These are phyloP conservation scores for Vanderwaltozyma polyspora DNA, from an alignment of 805 yeast species.

Conservation along the genomic window DNA sequence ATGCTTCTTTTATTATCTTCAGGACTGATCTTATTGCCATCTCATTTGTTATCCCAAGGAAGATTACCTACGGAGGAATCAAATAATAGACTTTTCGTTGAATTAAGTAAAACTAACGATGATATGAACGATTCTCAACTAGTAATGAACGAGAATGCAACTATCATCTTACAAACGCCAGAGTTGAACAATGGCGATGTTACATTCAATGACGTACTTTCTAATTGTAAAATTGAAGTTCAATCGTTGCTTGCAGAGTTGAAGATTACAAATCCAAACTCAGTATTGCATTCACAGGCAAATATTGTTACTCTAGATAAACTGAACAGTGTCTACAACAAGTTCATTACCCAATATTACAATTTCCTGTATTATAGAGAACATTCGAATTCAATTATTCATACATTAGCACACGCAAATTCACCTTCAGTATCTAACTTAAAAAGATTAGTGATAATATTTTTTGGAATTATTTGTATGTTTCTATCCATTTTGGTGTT, in stretches of 20 bases:
- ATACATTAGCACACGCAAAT: conserved; percentile 19
- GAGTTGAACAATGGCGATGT: conserved; percentile 15
- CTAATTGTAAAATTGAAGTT: conserved; percentile 22
- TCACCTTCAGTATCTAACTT: conserved; percentile 5
- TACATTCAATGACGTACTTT: conserved; percentile 14
- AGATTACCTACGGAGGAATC: conserved; percentile 8
- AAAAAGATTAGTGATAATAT: conserved; percentile 4
- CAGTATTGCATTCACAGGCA: conserved; percentile 1
- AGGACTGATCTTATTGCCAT: conserved; percentile 23
- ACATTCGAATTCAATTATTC: conserved; percentile 19
- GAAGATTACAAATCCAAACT: conserved; percentile 2
- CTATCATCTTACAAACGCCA: conserved; percentile 13
- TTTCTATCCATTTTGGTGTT: conserved; percentile 13
- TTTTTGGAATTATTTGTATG: conserved; percentile 5
- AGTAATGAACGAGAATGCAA: conserved; percentile 19
- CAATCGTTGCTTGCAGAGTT: conserved; percentile 11
- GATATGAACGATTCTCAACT: conserved; percentile 23
- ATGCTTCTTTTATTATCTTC: conserved; percentile 19
- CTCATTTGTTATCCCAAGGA: conserved; percentile 10
- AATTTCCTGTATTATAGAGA: conserved; percentile 19
- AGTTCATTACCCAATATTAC: conserved; percentile 21
- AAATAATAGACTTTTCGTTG: conserved; percentile 18
- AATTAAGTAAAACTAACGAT: conserved; percentile 24
- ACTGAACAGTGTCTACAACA: conserved; percentile 20
- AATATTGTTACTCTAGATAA: conserved; percentile 11